These are phyloP conservation scores for Dentipellis fragilis DNA, from an alignment of 768 basidiomycete genomes.

Conservation along the genomic window DNA sequence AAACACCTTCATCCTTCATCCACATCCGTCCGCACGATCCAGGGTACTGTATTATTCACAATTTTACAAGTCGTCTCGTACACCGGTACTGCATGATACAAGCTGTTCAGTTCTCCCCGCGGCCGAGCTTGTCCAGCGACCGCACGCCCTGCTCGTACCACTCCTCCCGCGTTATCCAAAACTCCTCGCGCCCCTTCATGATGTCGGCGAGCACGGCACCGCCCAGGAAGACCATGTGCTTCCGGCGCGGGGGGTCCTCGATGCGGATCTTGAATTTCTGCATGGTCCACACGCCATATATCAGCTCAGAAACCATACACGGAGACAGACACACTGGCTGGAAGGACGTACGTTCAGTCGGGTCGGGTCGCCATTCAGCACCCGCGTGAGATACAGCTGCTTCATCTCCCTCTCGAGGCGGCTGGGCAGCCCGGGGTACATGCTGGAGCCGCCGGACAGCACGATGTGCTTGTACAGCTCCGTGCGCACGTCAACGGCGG, in stretches of 20 bases:
- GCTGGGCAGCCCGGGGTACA: conserved; percentile 97
- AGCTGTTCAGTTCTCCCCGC: conserved; percentile 34
- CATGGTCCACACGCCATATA: not conserved
- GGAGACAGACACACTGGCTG: not conserved
- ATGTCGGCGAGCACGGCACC: conserved; percentile 98
- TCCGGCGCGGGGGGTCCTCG: conserved; percentile 95
- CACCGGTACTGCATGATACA: not conserved
- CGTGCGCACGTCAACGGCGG: conserved; percentile 79
- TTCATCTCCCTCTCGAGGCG: conserved; percentile 99
- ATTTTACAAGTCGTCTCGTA: conserved; percentile 4
- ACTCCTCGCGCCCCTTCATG: conserved; percentile 90
- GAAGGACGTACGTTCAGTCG: conserved; percentile 67
- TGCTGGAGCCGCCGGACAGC: conserved; percentile 93
- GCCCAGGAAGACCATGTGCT: conserved; percentile 99
- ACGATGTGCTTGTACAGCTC: conserved; percentile 98
- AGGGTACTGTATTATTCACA: conserved; percentile 1
- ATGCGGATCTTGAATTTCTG: conserved; percentile 99
- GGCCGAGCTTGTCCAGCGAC: conserved; percentile 78
- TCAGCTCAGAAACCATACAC: not conserved
- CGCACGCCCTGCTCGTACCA: conserved; percentile 87
- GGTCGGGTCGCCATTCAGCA: conserved; percentile 73
- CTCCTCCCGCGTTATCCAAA: conserved; percentile 92
- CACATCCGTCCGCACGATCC: not conserved
- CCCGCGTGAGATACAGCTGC: conserved; percentile 91
- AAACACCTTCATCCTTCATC: too few species aligned